Evolutionary conservation across 257 asterid species (phyloP).

Genomic region (Striga asiatica): DNA sequence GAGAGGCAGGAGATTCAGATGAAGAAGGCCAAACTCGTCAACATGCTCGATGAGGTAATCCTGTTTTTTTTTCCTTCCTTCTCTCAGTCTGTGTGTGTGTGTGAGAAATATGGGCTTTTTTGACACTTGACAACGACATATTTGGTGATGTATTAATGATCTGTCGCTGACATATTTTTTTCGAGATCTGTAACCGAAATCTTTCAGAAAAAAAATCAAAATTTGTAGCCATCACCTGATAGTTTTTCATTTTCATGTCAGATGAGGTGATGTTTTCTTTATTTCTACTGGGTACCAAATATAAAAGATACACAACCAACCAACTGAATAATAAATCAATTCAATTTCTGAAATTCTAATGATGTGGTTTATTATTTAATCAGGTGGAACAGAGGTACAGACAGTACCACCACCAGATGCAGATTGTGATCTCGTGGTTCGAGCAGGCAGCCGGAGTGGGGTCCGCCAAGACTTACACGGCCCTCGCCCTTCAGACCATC

Average conservation of each 20-base stretch:
- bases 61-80: no score
- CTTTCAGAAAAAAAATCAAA: slow-evolving; percentile 5
- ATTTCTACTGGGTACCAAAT: no score
- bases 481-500: slow-evolving; percentile 45
- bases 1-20: slow-evolving; percentile 94
- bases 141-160: slow-evolving; percentile 14
- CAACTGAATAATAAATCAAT: no score
- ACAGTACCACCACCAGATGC: slow-evolving; percentile 58
- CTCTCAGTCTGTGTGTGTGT: background rate
- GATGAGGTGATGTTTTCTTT: no score
- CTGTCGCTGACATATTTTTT: slow-evolving; percentile 10
- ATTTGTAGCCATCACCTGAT: slow-evolving; percentile 9
- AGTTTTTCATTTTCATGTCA: no score
- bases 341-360: no score
- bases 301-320: no score
- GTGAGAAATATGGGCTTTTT: background rate
- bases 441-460: slow-evolving; percentile 65
- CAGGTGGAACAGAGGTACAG: slow-evolving; percentile 69
- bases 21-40: slow-evolving; percentile 90
- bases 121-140: no score
- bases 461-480: slow-evolving; percentile 52
- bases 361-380: background rate
- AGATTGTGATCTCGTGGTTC: slow-evolving; percentile 38
- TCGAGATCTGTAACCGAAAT: slow-evolving; percentile 1
- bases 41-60: slow-evolving; percentile 97